Percentiles rank a stretch among this genome's conserved stretches.
Evolutionary conservation across 805 yeast genomes (phyloP).

Genomic region (Hanseniaspora thailandica): DNA sequence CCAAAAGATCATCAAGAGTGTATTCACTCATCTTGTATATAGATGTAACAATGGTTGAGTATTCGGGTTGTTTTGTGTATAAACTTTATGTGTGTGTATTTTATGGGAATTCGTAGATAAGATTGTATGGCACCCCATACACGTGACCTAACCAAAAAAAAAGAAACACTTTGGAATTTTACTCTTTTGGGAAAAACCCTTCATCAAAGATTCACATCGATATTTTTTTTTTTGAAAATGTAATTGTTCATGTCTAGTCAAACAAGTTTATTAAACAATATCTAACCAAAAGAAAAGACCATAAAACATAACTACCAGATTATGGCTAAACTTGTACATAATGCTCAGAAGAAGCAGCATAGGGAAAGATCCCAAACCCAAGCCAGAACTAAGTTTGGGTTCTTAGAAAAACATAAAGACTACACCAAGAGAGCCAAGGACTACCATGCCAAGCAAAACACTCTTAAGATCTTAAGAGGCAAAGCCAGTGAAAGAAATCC

Average conservation of each 20-base stretch:
- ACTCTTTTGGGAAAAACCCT: not conserved
- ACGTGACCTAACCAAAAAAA: not conserved
- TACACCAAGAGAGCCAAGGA: constrained; percentile 61
- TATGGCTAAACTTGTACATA: constrained; percentile 71
- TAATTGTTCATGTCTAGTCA: too few relatives aligned
- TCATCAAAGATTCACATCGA: too few relatives aligned
- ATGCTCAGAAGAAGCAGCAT: constrained; percentile 92
- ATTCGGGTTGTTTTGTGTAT: not conserved
- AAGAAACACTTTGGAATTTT: not conserved
- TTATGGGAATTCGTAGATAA: not conserved
- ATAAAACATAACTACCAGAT: not conserved
- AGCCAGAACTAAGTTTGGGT: constrained; percentile 63
- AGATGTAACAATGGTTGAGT: too few relatives aligned
- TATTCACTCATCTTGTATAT: not conserved
- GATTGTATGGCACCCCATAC: not conserved
- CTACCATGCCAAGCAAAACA: constrained; percentile 46
- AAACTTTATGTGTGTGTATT: not conserved
- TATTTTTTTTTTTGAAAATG: too few relatives aligned
- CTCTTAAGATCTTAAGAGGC: constrained; percentile 54
- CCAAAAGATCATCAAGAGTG: not conserved
- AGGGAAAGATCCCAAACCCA: constrained; percentile 82
- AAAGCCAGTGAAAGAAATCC: constrained; percentile 72
- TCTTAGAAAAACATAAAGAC: constrained; percentile 86
- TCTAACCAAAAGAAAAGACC: not conserved
- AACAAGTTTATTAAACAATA: not conserved